A percentile compares a stretch with the other conserved stretches of the same genome.
phyloP scores from a whole-genome alignment of 1,284 basidiomycete species.

The Singerocomus inundabilis region DNA sequence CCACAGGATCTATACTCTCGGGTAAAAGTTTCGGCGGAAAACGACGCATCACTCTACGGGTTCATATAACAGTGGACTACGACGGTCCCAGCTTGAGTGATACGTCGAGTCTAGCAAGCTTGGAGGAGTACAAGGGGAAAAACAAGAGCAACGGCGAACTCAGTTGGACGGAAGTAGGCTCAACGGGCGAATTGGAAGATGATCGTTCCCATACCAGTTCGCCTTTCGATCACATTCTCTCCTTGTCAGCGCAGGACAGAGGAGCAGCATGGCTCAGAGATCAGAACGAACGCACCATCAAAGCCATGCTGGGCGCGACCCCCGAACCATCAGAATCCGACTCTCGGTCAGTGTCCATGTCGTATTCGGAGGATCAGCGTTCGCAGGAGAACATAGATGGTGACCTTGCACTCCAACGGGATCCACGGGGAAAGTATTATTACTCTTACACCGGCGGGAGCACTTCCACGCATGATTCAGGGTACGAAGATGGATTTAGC shows the following conservation, averaged over 20 bases:
- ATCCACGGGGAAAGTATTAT: constrained; percentile 68
- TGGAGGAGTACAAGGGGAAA: constrained; percentile 66
- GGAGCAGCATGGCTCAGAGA: constrained; percentile 81
- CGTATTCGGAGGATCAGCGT: constrained; percentile 29
- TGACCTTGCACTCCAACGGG: constrained; percentile 63
- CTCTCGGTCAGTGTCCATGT: constrained; percentile 42
- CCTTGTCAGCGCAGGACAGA: constrained; percentile 53
- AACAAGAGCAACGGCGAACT: constrained; percentile 60
- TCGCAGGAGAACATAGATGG: constrained; percentile 46
- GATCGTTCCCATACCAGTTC: constrained; percentile 40
- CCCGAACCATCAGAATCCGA: constrained; percentile 61
- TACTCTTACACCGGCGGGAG: constrained; percentile 63
- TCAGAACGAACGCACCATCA: constrained; percentile 66
- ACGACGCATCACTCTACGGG: constrained; percentile 73
- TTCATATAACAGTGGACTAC: constrained; percentile 80
- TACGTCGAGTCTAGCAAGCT: constrained; percentile 73
- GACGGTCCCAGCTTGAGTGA: constrained; percentile 91
- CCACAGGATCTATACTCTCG: constrained; percentile 71
- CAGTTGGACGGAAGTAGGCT: constrained; percentile 49
- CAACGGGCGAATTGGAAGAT: constrained; percentile 54
- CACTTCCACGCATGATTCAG: constrained; percentile 52
- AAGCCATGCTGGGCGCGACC: constrained; percentile 56
- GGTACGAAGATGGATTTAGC: constrained; percentile 47
- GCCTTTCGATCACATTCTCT: constrained; percentile 43
- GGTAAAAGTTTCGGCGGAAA: constrained; percentile 63